Conservation (phyloP, 768 basidiomycete species). For the Dacryopinax primogenitus region DNA sequence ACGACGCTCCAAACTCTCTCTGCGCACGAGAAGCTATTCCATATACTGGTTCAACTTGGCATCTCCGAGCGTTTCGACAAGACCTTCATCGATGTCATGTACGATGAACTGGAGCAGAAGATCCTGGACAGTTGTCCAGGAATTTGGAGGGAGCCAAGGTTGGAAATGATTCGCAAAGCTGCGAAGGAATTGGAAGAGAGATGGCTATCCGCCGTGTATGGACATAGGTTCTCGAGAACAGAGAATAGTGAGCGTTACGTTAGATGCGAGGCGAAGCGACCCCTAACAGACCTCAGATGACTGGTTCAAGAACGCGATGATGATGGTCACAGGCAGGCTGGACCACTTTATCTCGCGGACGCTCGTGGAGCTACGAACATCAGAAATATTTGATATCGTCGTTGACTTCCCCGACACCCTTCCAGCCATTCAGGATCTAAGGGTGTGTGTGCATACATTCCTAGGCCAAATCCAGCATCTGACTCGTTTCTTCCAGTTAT, state of each 20-base stretch:
- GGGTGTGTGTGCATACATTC: slow-evolving; percentile 33
- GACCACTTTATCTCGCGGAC: slow-evolving; percentile 91
- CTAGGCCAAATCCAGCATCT: not conserved
- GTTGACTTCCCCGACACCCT: slow-evolving; percentile 83
- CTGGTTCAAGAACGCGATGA: slow-evolving; percentile 56
- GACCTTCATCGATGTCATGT: slow-evolving; percentile 70
- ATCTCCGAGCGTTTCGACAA: slow-evolving; percentile 73
- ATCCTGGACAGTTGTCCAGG: slow-evolving; percentile 53
- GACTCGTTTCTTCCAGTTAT: slow-evolving; percentile 39
- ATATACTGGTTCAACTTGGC: slow-evolving; percentile 54
- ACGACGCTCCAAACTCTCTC: slow-evolving; percentile 16
- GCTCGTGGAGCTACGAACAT: slow-evolving; percentile 67
- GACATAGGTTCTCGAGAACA: slow-evolving; percentile 45
- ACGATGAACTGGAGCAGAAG: slow-evolving; percentile 68
- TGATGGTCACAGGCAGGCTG: slow-evolving; percentile 55
- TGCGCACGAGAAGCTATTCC: slow-evolving; percentile 37
- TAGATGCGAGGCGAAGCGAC: slow-evolving; percentile 23
- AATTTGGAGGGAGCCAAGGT: slow-evolving; percentile 55
- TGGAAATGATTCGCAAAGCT: slow-evolving; percentile 54
- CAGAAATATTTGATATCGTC: slow-evolving; percentile 91
- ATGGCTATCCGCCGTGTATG: slow-evolving; percentile 77
- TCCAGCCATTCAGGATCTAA: slow-evolving; percentile 74
- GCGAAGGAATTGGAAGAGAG: slow-evolving; percentile 67
- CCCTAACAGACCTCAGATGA: slow-evolving; percentile 40
- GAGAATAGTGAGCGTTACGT: slow-evolving; percentile 23